Percentiles rank a stretch among this genome's conserved stretches.
Conservation (phyloP, 768 basidiomycete genomes). For the Chiua virens region DNA sequence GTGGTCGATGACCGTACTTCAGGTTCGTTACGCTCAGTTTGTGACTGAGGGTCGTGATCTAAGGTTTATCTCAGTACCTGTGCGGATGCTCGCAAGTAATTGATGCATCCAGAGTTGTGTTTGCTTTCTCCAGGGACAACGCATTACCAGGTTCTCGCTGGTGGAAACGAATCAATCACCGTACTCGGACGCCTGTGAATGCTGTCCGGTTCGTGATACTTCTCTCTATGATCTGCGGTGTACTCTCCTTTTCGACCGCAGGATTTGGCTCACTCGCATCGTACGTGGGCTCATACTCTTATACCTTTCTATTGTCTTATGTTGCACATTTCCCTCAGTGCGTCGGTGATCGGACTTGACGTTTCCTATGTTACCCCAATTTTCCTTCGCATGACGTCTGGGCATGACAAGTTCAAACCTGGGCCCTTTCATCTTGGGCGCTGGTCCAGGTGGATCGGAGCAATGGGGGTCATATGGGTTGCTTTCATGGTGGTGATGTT, state of each 20-base stretch:
- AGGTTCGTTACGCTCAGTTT: constrained; percentile 28
- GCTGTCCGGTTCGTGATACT: constrained; percentile 41
- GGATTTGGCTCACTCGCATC: constrained; percentile 37
- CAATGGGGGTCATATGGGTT: constrained; percentile 31
- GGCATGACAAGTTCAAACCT: constrained; percentile 32
- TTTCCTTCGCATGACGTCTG: constrained; percentile 36
- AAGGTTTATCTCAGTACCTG: constrained; percentile 30
- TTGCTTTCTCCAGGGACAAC: constrained; percentile 42
- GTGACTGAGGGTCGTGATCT: neutral
- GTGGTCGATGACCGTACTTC: constrained; percentile 44
- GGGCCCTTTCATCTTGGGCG: constrained; percentile 35
- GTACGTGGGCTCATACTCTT: constrained; percentile 14
- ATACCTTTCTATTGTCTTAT: neutral
- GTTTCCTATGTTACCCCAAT: constrained; percentile 40
- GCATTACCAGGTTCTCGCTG: constrained; percentile 39
- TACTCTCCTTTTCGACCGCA: constrained; percentile 33
- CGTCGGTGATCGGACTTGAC: constrained; percentile 36
- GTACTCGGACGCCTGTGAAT: constrained; percentile 37
- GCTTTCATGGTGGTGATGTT: constrained; percentile 35
- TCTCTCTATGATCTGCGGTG: constrained; percentile 30
- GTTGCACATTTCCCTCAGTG: constrained; percentile 11
- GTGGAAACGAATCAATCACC: constrained; percentile 35
- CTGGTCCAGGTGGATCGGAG: constrained; percentile 32
- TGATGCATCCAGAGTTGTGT: constrained; percentile 48
- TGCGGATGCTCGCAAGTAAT: constrained; percentile 47